Base-by-base conservation (phyloP, 2,329 filamentous ascomycete genomes). In the Ceratocystis papillata region DNA sequence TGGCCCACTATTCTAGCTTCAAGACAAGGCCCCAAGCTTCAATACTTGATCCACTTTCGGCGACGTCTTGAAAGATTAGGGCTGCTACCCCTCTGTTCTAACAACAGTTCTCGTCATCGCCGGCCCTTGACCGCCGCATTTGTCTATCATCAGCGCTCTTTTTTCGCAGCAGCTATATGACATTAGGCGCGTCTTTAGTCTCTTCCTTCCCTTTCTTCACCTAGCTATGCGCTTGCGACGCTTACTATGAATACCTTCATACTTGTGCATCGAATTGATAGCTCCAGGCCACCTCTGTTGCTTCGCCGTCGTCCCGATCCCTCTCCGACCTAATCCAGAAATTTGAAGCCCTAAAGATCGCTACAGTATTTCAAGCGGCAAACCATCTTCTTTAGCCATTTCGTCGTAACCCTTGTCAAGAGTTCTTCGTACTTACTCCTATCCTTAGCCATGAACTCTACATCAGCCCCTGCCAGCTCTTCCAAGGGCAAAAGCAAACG, bases 161-260 rank as follows among this genome's bases (percentile, higher is more conserved):
- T 25, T 55, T 55, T 15, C 41, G 5, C 22, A 4, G 17, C 37
- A 41, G 6, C 17, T 25, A 12, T 7, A 10, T 41, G 22, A 15
- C 6, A 25, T 28, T 50, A 5, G 25, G 48, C 17, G 33, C 17
- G 50, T 48, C 33, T 22, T 28, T 44, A 1, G 30, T 46, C 45
- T 41, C 48, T 50, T 41, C 41, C 28, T 20, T 12, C n/a, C 7
- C 45, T 20, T 17, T 25, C 33, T 37, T 15, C 20, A 57, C 10
- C 48, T 6, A 12, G 25, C 37, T 33, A 63, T 57, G 63, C 63
- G 66, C 57, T 59, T 65, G 66, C 50, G 37, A 28, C 55, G 37
- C 65, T 63, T 67, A 67, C 66, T 67, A 67, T 65, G 63, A 65
- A 67, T 65, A 63, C 28, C 41, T 28, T 53, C 48, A 59, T 60